Evolutionary conservation across 352 stramenopile genomes (phyloP).

Genomic region (Phytophthora pluvialis): DNA sequence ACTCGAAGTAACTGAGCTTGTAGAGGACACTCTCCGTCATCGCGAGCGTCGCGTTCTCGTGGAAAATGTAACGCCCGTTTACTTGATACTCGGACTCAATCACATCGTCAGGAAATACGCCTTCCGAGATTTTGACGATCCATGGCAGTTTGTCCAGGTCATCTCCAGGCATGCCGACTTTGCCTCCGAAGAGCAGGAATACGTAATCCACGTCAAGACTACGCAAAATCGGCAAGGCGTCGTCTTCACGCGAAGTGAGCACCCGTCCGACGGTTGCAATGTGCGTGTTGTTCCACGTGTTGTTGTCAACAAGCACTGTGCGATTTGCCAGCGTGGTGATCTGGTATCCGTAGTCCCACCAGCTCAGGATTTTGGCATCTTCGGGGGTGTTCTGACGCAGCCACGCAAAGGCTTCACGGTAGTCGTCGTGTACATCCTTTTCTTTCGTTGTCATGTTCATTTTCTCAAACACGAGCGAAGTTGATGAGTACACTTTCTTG

Average conservation of each 20-base stretch:
- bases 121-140: slow-evolving; percentile 92
- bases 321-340: slow-evolving; percentile 83
- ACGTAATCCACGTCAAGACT: slow-evolving; percentile 87
- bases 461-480: slow-evolving; percentile 74
- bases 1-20: slow-evolving; percentile 92
- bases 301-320: slow-evolving; percentile 94
- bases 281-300: slow-evolving; percentile 98
- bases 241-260: slow-evolving; percentile 69
- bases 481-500: slow-evolving; percentile 82
- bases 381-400: slow-evolving; percentile 71
- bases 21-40: slow-evolving; percentile 92
- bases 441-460: slow-evolving; percentile 55
- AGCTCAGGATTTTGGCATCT: slow-evolving; percentile 78
- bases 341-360: slow-evolving; percentile 92
- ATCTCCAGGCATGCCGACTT: slow-evolving; percentile 75
- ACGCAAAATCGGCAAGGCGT: slow-evolving; percentile 71
- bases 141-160: slow-evolving; percentile 95
- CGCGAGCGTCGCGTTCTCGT: slow-evolving; percentile 71
- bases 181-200: slow-evolving; percentile 77
- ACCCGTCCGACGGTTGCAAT: slow-evolving; percentile 94
- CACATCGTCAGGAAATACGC: slow-evolving; percentile 81
- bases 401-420: slow-evolving; percentile 86
- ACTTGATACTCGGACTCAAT: slow-evolving; percentile 88
- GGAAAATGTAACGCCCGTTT: slow-evolving; percentile 73
- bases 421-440: slow-evolving; percentile 71